phyloP scores from a whole-genome alignment of 805 yeast species.

The Blastobotrys terrestris region DNA sequence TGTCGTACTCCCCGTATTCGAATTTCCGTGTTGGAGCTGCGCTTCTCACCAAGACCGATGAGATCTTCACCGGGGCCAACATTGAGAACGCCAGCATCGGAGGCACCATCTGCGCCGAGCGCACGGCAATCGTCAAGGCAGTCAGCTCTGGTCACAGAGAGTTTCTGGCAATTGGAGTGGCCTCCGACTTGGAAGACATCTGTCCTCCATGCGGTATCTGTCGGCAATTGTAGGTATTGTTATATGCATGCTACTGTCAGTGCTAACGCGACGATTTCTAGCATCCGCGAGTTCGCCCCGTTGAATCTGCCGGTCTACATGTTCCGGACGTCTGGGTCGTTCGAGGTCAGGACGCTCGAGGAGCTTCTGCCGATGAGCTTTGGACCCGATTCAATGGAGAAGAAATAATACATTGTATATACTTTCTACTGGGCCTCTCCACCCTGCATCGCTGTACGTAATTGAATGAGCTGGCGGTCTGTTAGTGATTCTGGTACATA shows the following conservation, averaged over 20 bases:
- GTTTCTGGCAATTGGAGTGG: conserved; percentile 59
- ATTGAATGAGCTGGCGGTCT: conserved; percentile 37
- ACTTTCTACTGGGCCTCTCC: background rate
- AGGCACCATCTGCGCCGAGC: conserved; percentile 71
- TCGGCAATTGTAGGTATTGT: conserved; percentile 60
- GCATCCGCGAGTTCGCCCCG: conserved; percentile 67
- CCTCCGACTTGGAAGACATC: conserved; percentile 51
- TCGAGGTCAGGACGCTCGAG: conserved; percentile 42
- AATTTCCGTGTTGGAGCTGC: conserved; percentile 82
- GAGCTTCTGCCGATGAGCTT: conserved; percentile 78
- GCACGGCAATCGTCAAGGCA: conserved; percentile 57
- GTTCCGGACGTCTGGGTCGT: conserved; percentile 42
- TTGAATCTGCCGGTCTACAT: conserved; percentile 54
- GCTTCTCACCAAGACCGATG: conserved; percentile 47
- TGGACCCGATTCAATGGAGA: conserved; percentile 65
- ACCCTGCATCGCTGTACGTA: conserved; percentile 7
- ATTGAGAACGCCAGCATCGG: conserved; percentile 91
- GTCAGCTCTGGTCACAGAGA: conserved; percentile 32
- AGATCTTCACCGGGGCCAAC: conserved; percentile 66
- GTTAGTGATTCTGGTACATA: conserved; percentile 39
- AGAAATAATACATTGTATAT: background rate
- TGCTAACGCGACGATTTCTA: conserved; percentile 6
- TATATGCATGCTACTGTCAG: background rate
- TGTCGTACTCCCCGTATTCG: conserved; percentile 66
- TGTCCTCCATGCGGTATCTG: conserved; percentile 94